Evolutionary conservation across 257 asterid species (phyloP), one percentile per base, ranked within the genome.

Genomic region (Fraxinus excelsior): DNA sequence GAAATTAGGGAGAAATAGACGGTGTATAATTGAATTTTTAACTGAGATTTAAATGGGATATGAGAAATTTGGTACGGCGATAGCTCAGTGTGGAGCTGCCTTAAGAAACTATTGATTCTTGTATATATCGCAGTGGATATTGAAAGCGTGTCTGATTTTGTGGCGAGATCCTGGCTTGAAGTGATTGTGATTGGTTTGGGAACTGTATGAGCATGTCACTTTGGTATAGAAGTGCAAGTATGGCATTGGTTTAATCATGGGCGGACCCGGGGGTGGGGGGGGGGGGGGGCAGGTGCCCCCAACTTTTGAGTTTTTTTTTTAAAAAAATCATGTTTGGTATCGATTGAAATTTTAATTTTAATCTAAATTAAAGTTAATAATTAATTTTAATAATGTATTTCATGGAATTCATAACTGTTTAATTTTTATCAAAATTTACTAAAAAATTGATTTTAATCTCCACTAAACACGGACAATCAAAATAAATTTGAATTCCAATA

Each of bases 1-100:
- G 70, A 67, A 31, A 66, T 74, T 60, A 58, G 79, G n/a, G 74
- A 60, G 76, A 31, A 64, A n/a, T 5, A 35, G 51, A 11, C 6
- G 56, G 21, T 67, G 14, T 58, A 31, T 64, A 35, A 8, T 8
- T 29, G 14, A 44, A 68, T 21, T 42, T 56, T 56, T 18, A 42
- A 42, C 18, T 56, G 25, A 19, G 21, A 56, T 56, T 56, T 56
- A 56, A 5, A 21, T 25, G 51, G 51, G 51, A 42, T 42, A 42
- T 12, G 12, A 60, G 67, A 9, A 25, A 9, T 21, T 56, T 23
- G 32, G 29, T 25, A 60, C 16, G 10, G 16, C 25, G 18, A 10
- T 60, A 60, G 31, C 25, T 21, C 23, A 60, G 67, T 4, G 28
- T 60, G 67, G 32, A 60, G 67, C 31, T 23, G 5, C 31, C 28